Conservation (phyloP, 441 rosid species). For the Gossypium gossypioides region DNA sequence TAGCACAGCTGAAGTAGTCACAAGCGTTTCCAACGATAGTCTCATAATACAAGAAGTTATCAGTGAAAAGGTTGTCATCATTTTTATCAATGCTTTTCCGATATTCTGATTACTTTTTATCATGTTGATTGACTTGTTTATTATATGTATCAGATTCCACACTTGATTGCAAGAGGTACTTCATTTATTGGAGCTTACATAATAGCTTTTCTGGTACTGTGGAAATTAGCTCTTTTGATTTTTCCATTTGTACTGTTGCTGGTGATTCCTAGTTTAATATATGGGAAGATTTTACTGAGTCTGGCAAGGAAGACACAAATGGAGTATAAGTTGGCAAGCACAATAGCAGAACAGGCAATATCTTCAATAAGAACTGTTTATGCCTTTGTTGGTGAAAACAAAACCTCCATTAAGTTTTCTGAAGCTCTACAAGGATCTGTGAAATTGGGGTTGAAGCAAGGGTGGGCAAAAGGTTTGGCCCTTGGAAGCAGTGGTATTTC, state of each 20-base stretch:
- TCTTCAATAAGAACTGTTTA: slow-evolving; percentile 66
- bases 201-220: slow-evolving; percentile 43
- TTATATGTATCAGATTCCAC: slow-evolving; percentile 38
- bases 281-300: slow-evolving; percentile 48
- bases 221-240: slow-evolving; percentile 61
- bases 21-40: slow-evolving; percentile 56
- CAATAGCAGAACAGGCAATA: slow-evolving; percentile 61
- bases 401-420: slow-evolving; percentile 45
- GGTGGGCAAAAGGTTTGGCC: slow-evolving; percentile 63
- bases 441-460: slow-evolving; percentile 56
- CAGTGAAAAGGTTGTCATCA: too few species aligned
- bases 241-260: slow-evolving; percentile 46
- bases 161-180: slow-evolving; percentile 42
- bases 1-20: slow-evolving; percentile 57
- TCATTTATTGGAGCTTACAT: slow-evolving; percentile 46
- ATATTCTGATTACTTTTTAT: too few species aligned
- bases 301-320: slow-evolving; percentile 47
- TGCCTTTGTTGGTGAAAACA: slow-evolving; percentile 58
- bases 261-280: slow-evolving; percentile 54
- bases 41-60: slow-evolving; percentile 39
- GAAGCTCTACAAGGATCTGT: slow-evolving; percentile 50
- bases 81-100: too few species aligned
- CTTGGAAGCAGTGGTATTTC: slow-evolving; percentile 65
- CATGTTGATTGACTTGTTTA: background rate
- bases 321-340: slow-evolving; percentile 59